Evolutionary conservation across 2,329 filamentous ascomycete genomes (phyloP), one percentile per base, ranked within the genome.

Genomic region (Pestalotiopsis sp.): DNA sequence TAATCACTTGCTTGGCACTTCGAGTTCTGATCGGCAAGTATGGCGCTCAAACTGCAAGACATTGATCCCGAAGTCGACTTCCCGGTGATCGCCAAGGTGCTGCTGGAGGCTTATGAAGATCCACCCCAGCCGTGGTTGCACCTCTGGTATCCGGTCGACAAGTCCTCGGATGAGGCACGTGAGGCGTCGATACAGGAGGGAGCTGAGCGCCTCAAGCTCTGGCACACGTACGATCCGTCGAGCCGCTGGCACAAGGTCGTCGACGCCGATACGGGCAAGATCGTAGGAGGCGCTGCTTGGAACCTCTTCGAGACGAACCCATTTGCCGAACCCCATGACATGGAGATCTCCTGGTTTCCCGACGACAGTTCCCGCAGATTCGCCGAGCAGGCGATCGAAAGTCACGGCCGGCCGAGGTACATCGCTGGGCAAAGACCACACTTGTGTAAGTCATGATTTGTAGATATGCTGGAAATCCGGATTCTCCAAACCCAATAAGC

Each of bases 161-260:
- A 73, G 45, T 61, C 67, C 67, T 27, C 23, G 17, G 52, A 68
- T 5, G 66, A 74, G 20, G 72, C 73, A 2, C 71, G 71, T 3
- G 72, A 77, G 62, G 70, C 64, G 2, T 70, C 71, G 31, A 73
- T 77, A 6, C 67, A 69, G 2, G 74, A 75, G 14, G 71, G 68
- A 9, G 70, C 71, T 4, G 65, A 69, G 4, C 69, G 73, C 1
- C 72, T 75, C 25, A 61, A 75, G 23, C 56, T 68, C 13, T 75
- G 75, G 72, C 73, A 77, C 36, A 72, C 73, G 7, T 45, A 72
- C 14, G 74, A 79, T 38, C 75, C 76, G 1, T 69, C 75, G 1
- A 76, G 73, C 66, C 68, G 73, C 49, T 79, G 77, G 78, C 66
- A 76, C 4, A 78, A 79, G 65, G 73, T 79, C 1, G 73, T 79